Evolutionary conservation across 192 early-diverging fungal species (phyloP), one percentile per base, ranked within the genome.

Genomic region (Neocallimastix lanati): DNA sequence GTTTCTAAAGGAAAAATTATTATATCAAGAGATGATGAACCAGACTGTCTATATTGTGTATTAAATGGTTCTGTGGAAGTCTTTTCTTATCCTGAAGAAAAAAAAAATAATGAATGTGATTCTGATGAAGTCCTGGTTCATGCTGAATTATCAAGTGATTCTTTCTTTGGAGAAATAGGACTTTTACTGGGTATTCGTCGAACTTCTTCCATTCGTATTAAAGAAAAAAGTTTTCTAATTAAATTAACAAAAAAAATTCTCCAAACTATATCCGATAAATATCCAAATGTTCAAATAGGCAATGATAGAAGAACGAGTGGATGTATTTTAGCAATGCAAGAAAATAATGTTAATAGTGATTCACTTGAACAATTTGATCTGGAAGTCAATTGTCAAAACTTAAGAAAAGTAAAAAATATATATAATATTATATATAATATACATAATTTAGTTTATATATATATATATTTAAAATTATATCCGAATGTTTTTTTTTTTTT

Each of bases 141-240:
- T 81, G 87, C 87, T n/a, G 87, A 88, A 80, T 82, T 88, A 28
- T 28, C 40, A 7, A 77, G 76, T 16, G 87, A 85, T 29, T 33
- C 82, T 15, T 87, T 88, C 78, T 89, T 90, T 82, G 88, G 88
- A 11, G 88, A 90, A 80, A 83, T 88, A 30, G 88, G 87, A 15
- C 76, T 89, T 76, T 76, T 88, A 29, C 77, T 86, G 38, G 83
- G 87, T 38, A 85, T 88, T 30, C 82, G 83, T 77, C 78, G 87
- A 76, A 88, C 85, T 21, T 86, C 87, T 11, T 81, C 80, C 29
- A 85, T 88, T 58, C 25, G 83, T 40, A 83, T 85, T 16, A 86
- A 88, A 80, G 85, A 86, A 37, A 80, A 84, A 79, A 35, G 87
- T 78, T 81, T 58, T 30, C 29, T 86, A 21, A 81, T 88, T 38